Evolutionary conservation across 257 asterid species (phyloP).

Genomic region (Primulina eburnea): DNA sequence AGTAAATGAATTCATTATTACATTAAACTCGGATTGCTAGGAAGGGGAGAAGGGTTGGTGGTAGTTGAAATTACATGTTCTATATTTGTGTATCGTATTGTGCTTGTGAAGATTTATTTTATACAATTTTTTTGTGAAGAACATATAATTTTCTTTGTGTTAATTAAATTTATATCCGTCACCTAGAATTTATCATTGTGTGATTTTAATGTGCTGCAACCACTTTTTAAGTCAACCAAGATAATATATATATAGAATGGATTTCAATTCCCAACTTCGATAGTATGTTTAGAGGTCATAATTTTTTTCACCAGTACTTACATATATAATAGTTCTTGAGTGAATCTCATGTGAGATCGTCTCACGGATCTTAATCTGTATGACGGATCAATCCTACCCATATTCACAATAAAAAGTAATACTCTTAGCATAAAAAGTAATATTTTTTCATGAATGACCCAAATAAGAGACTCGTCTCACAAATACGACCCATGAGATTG

Average conservation of each 20-base stretch:
- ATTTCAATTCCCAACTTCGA: not conserved
- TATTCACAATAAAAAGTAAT: too few relatives aligned
- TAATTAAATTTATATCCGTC: not conserved
- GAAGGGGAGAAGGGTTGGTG: not conserved
- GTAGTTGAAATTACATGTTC: not conserved
- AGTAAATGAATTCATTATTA: not conserved
- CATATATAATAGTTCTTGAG: too few relatives aligned
- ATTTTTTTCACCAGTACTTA: not conserved
- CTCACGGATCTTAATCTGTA: too few relatives aligned
- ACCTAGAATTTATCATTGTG: not conserved
- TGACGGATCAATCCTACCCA: too few relatives aligned
- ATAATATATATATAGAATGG: too few relatives aligned
- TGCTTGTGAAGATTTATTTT: too few relatives aligned
- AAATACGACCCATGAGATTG: too few relatives aligned
- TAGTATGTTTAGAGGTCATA: not conserved
- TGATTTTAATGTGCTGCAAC: not conserved
- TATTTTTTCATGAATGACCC: too few relatives aligned
- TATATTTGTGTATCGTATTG: too few relatives aligned
- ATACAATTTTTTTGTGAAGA: not conserved
- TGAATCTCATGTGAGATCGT: too few relatives aligned
- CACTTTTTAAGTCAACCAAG: not conserved
- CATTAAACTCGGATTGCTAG: constrained; percentile 26
- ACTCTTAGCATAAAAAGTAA: too few relatives aligned
- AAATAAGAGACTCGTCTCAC: too few relatives aligned
- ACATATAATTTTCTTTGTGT: not conserved